These are phyloP conservation scores for Colletotrichum sojae DNA, from an alignment of 2,329 filamentous ascomycete genomes.

Conservation along the genomic window DNA sequence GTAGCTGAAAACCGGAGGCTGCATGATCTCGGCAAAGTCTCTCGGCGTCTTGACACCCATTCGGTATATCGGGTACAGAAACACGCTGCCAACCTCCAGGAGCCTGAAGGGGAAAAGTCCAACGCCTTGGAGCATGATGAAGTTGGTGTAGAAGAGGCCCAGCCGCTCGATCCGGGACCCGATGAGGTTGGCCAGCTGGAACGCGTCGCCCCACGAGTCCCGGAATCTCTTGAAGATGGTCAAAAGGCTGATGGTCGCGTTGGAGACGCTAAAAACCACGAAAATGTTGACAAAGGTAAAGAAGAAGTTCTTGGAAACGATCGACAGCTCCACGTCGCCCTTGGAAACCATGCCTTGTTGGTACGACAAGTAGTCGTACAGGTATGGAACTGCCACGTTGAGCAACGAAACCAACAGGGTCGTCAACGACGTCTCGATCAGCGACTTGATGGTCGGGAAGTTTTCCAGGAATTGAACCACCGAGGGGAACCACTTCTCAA, in stretches of 20 bases:
- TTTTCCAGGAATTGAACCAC: constrained; percentile 77
- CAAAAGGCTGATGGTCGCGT: constrained; percentile 85
- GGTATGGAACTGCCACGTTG: constrained; percentile 90
- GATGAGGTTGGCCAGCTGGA: constrained; percentile 80
- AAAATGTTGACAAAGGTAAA: constrained; percentile 99
- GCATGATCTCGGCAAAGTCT: constrained; percentile 85
- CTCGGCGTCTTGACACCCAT: constrained; percentile 88
- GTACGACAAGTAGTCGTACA: constrained; percentile 94
- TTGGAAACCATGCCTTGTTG: constrained; percentile 95
- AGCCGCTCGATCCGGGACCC: constrained; percentile 82
- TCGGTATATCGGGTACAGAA: constrained; percentile 84
- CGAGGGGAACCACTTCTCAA: constrained; percentile 78
- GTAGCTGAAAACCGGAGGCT: constrained; percentile 92
- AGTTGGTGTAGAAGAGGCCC: constrained; percentile 90
- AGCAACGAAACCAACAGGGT: constrained; percentile 89
- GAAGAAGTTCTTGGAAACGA: constrained; percentile 99
- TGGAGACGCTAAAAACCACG: constrained; percentile 91
- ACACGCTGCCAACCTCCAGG: constrained; percentile 88
- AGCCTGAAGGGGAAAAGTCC: constrained; percentile 94
- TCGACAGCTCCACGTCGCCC: constrained; percentile 92
- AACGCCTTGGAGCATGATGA: constrained; percentile 94
- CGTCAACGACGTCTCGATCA: constrained; percentile 90
- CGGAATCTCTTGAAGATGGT: constrained; percentile 81
- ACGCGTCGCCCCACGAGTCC: constrained; percentile 83
- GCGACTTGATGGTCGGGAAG: constrained; percentile 79